Conservation (phyloP, 768 basidiomycete genomes). For the Amanita thiersii region DNA sequence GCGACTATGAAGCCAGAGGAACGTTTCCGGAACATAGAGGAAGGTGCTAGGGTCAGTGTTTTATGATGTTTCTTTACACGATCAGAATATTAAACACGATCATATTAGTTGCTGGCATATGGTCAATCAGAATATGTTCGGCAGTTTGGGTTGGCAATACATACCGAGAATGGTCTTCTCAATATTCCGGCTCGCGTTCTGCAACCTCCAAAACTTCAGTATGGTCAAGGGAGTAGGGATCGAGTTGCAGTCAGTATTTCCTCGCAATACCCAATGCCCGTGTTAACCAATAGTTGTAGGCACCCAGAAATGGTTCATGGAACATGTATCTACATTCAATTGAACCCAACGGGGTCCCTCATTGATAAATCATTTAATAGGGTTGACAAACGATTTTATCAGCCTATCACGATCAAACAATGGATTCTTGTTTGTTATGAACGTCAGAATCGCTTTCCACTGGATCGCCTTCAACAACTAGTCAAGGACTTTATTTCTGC, state of each 20-base stretch:
- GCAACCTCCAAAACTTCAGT: constrained; percentile 53
- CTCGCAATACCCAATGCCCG: background rate
- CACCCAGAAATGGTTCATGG: constrained; percentile 63
- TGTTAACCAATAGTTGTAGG: constrained; percentile 25
- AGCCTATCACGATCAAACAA: constrained; percentile 38
- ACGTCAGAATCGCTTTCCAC: constrained; percentile 39
- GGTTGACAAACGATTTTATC: constrained; percentile 62
- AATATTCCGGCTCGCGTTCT: constrained; percentile 49
- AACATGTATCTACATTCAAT: constrained; percentile 48
- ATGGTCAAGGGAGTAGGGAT: constrained; percentile 48
- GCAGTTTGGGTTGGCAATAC: constrained; percentile 60
- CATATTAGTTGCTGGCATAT: constrained; percentile 44
- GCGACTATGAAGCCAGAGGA: constrained; percentile 56
- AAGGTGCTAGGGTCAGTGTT: constrained; percentile 41
- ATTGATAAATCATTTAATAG: constrained; percentile 37
- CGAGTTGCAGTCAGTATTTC: constrained; percentile 39
- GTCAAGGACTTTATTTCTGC: constrained; percentile 39
- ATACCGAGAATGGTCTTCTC: constrained; percentile 37
- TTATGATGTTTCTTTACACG: background rate
- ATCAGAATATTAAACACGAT: background rate
- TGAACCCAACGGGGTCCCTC: constrained; percentile 18
- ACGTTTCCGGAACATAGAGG: constrained; percentile 44
- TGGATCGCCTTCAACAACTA: constrained; percentile 36
- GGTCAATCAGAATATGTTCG: constrained; percentile 67
- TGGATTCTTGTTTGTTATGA: constrained; percentile 69